Conservation (phyloP, 805 yeast genomes). For the Saccharomycopsis sp. region DNA sequence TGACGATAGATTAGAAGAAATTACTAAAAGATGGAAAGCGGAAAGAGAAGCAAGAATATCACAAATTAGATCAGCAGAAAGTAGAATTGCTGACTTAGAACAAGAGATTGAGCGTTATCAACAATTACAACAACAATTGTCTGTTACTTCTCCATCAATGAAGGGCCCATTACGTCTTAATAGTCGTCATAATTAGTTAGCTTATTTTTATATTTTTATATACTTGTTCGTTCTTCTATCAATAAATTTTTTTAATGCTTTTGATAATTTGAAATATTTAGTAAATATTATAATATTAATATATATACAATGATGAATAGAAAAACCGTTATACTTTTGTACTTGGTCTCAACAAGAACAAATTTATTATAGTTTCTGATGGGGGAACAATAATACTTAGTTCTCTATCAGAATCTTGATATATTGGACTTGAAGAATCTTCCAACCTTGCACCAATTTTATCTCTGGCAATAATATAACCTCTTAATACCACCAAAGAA, state of each 20-base stretch:
- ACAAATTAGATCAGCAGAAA: constrained; percentile 46
- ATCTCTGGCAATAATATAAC: constrained; percentile 45
- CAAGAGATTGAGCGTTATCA: constrained; percentile 42
- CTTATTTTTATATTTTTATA: no score
- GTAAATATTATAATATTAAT: no score
- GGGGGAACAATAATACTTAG: neutral
- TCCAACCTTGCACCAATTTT: constrained; percentile 20
- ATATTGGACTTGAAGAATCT: neutral
- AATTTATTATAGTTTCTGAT: neutral
- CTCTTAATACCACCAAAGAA: constrained; percentile 36
- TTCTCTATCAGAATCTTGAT: constrained; percentile 12
- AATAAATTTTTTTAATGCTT: no score
- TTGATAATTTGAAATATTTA: no score
- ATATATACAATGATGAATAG: no score
- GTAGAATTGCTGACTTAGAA: constrained; percentile 43
- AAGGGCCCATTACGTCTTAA: no score
- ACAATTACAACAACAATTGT: no score
- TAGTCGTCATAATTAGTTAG: no score
- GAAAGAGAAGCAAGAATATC: constrained; percentile 61
- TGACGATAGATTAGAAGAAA: constrained; percentile 44
- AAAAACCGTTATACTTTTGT: neutral
- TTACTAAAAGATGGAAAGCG: constrained; percentile 55
- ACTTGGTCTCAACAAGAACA: neutral
- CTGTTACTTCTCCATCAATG: no score
- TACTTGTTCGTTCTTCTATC: no score